Evolutionary conservation across 345 rosid species (phyloP).

Genomic region (Populus alba): DNA sequence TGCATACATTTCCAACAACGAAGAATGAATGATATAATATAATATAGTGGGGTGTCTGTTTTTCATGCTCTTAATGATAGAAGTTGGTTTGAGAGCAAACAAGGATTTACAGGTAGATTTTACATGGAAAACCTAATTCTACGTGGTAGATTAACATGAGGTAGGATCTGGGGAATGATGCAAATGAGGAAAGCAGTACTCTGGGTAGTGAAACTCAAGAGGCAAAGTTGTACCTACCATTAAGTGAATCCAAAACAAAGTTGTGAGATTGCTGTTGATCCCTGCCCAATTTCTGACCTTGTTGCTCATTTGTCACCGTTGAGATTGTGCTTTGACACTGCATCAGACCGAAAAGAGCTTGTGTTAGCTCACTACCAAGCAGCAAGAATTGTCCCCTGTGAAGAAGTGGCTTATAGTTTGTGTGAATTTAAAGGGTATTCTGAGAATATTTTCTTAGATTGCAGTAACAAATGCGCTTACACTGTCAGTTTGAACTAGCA

Average conservation of each 20-base stretch:
- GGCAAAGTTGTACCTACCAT: conserved; percentile 26
- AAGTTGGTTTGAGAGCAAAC: not conserved
- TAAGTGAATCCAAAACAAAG: conserved; percentile 13
- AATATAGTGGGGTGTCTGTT: not conserved
- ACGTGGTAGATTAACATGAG: not conserved
- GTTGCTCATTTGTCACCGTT: conserved; percentile 28
- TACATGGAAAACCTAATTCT: not conserved
- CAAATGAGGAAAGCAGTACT: not conserved
- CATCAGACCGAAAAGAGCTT: conserved; percentile 13
- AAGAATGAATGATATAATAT: not conserved
- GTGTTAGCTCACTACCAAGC: conserved; percentile 6
- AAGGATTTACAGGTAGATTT: not conserved
- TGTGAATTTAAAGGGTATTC: not conserved
- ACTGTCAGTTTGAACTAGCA: conserved; percentile 27
- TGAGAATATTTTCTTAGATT: not conserved
- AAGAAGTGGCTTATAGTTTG: conserved; percentile 3
- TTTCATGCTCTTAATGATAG: not conserved
- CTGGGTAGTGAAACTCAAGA: not conserved
- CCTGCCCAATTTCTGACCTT: conserved; percentile 17
- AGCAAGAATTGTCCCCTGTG: not conserved
- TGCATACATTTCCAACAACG: conserved; percentile 27
- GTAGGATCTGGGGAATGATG: not conserved
- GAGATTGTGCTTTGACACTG: conserved; percentile 35
- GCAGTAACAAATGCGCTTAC: conserved; percentile 42
- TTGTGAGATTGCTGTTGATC: conserved; percentile 15